These are phyloP conservation scores for Exophiala sideris DNA, from an alignment of 2,329 filamentous ascomycete genomes.

Conservation along the genomic window DNA sequence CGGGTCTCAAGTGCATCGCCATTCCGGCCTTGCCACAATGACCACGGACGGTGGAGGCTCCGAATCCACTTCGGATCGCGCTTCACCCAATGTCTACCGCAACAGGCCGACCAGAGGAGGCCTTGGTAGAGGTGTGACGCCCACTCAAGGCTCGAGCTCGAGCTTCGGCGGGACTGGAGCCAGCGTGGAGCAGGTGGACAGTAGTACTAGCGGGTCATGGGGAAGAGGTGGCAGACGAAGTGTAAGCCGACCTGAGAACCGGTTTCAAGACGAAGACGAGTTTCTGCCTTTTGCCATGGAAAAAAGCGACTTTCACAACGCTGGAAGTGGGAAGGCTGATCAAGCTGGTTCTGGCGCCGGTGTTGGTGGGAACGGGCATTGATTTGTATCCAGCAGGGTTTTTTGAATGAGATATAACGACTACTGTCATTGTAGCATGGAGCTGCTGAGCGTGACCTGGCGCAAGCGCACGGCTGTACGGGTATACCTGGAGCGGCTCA, in stretches of 20 bases:
- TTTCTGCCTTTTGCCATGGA: conserved; percentile 29
- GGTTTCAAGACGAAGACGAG: conserved; percentile 26
- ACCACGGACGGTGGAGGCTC: conserved; percentile 21
- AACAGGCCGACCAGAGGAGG: conserved; percentile 13
- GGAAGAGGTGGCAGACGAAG: conserved; percentile 19
- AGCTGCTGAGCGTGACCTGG: too few species aligned
- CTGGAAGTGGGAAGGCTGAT: conserved; percentile 1
- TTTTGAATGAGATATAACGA: too few species aligned
- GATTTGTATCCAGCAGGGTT: too few species aligned
- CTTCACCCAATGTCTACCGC: conserved; percentile 22
- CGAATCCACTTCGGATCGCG: conserved; percentile 22
- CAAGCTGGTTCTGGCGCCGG: background rate
- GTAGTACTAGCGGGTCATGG: conserved; percentile 25
- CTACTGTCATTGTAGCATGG: too few species aligned
- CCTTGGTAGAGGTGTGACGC: conserved; percentile 11
- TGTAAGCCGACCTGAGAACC: conserved; percentile 24
- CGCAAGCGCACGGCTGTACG: too few species aligned
- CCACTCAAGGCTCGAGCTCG: conserved; percentile 24
- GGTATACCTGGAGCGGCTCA: too few species aligned
- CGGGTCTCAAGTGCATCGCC: conserved; percentile 14
- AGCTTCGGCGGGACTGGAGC: conserved; percentile 24
- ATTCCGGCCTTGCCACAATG: conserved; percentile 14
- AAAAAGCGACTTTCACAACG: conserved; percentile 24
- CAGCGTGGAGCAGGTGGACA: conserved; percentile 23
- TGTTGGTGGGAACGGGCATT: too few species aligned